phyloP scores from a whole-genome alignment of 2,329 filamentous ascomycete genomes.

The Pestalotiopsis sp. region DNA sequence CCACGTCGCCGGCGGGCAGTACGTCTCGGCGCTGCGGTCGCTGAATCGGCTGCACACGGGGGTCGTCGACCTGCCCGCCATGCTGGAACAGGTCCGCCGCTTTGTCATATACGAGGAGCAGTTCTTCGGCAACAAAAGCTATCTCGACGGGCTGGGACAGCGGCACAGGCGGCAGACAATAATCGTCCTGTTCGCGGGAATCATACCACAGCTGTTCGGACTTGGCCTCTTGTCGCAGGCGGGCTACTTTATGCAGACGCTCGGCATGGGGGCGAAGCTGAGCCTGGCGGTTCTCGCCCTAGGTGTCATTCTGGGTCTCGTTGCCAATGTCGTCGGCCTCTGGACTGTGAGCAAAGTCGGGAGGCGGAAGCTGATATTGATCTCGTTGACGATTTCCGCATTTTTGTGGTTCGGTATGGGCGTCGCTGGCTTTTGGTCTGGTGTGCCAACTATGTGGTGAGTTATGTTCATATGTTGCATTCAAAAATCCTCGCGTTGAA shows the following conservation, averaged over 20 bases:
- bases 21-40: conserved; percentile 43
- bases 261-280: conserved; percentile 33
- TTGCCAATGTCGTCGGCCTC: conserved; percentile 46
- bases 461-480: conserved; percentile 14
- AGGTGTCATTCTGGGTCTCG: conserved; percentile 46
- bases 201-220: conserved; percentile 48
- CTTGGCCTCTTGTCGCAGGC: conserved; percentile 44
- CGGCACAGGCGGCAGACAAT: conserved; percentile 44
- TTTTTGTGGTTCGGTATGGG: conserved; percentile 48
- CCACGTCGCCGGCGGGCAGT: conserved; percentile 43
- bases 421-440: conserved; percentile 46
- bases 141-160: conserved; percentile 46
- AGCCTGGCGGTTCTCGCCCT: conserved; percentile 47
- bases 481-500: too few relatives aligned
- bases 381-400: conserved; percentile 33
- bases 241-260: conserved; percentile 42
- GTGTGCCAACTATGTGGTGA: conserved; percentile 41
- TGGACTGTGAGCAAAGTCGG: conserved; percentile 45
- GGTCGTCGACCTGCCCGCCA: conserved; percentile 29
- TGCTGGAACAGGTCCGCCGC: conserved; percentile 46
- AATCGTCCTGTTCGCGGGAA: conserved; percentile 43
- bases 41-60: conserved; percentile 52
- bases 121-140: conserved; percentile 33
- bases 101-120: conserved; percentile 46
- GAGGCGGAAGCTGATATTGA: conserved; percentile 40